These are phyloP conservation scores for Fonsecaea pedrosoi DNA, from an alignment of 2,329 filamentous ascomycete species.

Conservation along the genomic window DNA sequence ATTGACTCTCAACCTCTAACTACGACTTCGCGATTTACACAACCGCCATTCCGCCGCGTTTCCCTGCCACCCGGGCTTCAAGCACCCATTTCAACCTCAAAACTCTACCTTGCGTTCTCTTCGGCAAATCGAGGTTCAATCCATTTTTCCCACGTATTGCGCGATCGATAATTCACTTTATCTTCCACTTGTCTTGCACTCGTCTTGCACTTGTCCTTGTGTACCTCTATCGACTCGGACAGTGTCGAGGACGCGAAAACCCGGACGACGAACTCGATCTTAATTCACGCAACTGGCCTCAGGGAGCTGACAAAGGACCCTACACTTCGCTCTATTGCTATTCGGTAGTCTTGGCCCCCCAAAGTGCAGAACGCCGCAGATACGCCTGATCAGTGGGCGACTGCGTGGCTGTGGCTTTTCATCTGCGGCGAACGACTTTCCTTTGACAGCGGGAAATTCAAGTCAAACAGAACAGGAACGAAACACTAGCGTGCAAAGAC, in stretches of 20 bases:
- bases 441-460: constrained; percentile 5
- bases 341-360: background rate
- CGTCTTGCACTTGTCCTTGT: background rate
- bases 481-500: constrained; percentile 6
- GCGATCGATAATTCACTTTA: background rate
- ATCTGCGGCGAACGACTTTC: background rate
- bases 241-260: background rate
- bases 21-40: background rate
- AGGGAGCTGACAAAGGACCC: background rate
- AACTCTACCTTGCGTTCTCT: background rate
- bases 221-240: background rate
- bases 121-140: background rate
- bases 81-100: background rate
- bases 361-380: background rate
- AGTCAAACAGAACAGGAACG: background rate
- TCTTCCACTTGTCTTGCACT: background rate
- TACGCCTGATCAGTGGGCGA: background rate
- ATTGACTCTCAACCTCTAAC: constrained; percentile 8
- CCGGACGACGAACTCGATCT: constrained; percentile 4
- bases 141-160: background rate
- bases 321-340: background rate
- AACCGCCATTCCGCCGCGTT: background rate
- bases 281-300: constrained; percentile 2
- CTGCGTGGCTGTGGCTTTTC: background rate
- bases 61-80: background rate